Base-by-base conservation (phyloP, 225 moss, liverwort and hornwort genomes). In the Ulota crispa region DNA sequence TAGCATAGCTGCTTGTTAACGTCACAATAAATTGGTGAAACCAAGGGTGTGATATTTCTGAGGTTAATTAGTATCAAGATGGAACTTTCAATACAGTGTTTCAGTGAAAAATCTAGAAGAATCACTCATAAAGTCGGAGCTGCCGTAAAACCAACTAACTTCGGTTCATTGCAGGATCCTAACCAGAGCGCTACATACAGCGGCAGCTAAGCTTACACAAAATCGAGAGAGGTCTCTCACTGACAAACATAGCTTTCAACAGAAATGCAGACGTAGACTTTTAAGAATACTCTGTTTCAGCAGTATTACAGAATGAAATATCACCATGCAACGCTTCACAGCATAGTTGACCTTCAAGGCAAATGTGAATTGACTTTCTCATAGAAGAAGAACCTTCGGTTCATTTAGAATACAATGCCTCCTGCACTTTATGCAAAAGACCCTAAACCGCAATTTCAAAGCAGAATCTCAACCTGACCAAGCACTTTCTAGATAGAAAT, bases 401-500 rank as follows among this genome's bases (percentile, higher is more conserved):
- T 76, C 70, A 67, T 68, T 53, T 82, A 69, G 68, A 83, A 73
- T 68, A 83, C 85, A 83, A 80, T 15, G 47, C 60, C 80, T 77
- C 72, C 9, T 68, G 85, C 77, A 73, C 62, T 72, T 81, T 56
- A 55, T 63, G 82, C 76, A 75, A 43, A 72, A 72, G 30, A 39
- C 70, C 54, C 31, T 55, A 10, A 12, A 62, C 26, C 14, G 24
- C 73, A 63, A 70, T 30, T 76, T 59, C 66, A 43, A 78, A 78
- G 24, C 6, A 73, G 77, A 80, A 64, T 28, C 74, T 69, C 64
- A 76, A 76, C 45, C 63, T 67, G 82, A 60, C 76, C 60, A 27
- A 73, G 77, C 9, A 47, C 55, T 39, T 72, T 60, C 53, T 76
- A 41, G 45, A 43, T 77, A 63, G 55, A 36, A 57, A 50, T 61